These are phyloP conservation scores for Pseudogymnoascus destructans DNA, from an alignment of 2,329 filamentous ascomycete species.

Conservation along the genomic window DNA sequence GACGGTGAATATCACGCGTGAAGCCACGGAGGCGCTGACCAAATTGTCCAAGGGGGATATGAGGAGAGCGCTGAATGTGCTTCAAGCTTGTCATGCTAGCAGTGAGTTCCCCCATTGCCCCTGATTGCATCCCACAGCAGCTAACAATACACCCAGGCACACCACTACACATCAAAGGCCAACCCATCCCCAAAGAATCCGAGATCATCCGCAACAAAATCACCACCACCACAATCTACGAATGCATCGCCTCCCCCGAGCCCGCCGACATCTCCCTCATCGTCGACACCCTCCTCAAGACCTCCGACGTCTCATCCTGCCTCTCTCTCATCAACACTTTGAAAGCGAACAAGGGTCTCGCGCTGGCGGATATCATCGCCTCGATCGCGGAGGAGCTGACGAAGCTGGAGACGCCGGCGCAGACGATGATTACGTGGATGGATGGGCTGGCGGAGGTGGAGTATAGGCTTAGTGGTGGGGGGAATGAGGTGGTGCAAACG, in stretches of 20 bases:
- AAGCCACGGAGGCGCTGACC: slow-evolving; percentile 74
- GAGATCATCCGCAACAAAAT: slow-evolving; percentile 71
- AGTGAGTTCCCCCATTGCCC: slow-evolving; percentile 39
- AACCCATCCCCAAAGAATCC: slow-evolving; percentile 45
- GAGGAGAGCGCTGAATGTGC: slow-evolving; percentile 83
- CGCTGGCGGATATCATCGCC: slow-evolving; percentile 86
- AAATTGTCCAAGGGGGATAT: slow-evolving; percentile 89
- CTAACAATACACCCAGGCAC: slow-evolving; percentile 39
- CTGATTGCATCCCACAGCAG: background rate
- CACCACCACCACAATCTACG: slow-evolving; percentile 85
- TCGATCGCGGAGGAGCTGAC: slow-evolving; percentile 70
- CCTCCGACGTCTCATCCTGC: slow-evolving; percentile 78
- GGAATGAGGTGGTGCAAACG: slow-evolving; percentile 78
- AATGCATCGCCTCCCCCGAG: slow-evolving; percentile 90
- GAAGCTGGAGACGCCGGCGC: slow-evolving; percentile 69
- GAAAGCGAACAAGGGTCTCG: slow-evolving; percentile 74
- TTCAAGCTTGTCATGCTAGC: slow-evolving; percentile 92
- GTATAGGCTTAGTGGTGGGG: slow-evolving; percentile 77
- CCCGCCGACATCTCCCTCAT: slow-evolving; percentile 80
- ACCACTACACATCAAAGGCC: slow-evolving; percentile 48
- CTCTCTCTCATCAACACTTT: slow-evolving; percentile 77
- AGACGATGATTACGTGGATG: slow-evolving; percentile 84
- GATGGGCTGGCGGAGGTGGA: slow-evolving; percentile 87
- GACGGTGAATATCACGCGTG: slow-evolving; percentile 65
- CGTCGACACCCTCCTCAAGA: slow-evolving; percentile 67